A percentile compares a stretch with the other conserved stretches of the same genome.
Conservation (phyloP, 352 stramenopile genomes). For the Hyaloperonospora brassicae region DNA sequence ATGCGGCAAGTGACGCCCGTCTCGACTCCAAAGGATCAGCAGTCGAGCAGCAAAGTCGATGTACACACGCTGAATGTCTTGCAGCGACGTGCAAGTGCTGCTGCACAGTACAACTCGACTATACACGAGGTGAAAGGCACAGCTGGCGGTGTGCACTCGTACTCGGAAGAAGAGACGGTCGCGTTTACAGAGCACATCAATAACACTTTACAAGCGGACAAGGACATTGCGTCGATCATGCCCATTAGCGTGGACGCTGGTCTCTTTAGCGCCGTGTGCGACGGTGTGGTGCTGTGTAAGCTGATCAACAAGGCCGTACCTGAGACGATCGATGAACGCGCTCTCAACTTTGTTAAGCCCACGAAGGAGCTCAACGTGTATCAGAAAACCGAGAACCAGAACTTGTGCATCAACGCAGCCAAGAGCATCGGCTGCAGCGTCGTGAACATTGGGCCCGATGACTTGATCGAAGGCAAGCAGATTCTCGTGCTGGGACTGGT, state of each 20-base stretch:
- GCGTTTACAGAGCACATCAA: constrained; percentile 92
- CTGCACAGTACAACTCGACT: constrained; percentile 49
- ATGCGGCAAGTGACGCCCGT: constrained; percentile 11
- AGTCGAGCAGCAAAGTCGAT: constrained; percentile 22
- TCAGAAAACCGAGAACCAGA: constrained; percentile 87
- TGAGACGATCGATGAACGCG: constrained; percentile 88
- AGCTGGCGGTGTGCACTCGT: constrained; percentile 74
- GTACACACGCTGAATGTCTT: constrained; percentile 49
- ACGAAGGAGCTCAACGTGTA: constrained; percentile 78
- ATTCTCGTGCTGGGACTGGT: constrained; percentile 89
- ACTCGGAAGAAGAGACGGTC: constrained; percentile 85
- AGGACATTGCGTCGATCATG: constrained; percentile 50
- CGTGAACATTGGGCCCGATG: constrained; percentile 87
- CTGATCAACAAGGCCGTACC: constrained; percentile 87
- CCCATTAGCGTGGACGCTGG: constrained; percentile 74
- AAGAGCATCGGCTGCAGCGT: constrained; percentile 90
- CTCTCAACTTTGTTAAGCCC: constrained; percentile 80
- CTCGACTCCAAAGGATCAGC: constrained; percentile 8
- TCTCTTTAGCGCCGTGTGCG: constrained; percentile 73
- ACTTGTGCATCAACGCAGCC: constrained; percentile 90
- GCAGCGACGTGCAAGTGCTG: constrained; percentile 53
- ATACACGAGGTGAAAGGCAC: constrained; percentile 80
- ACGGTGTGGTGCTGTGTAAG: constrained; percentile 88
- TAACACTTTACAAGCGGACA: constrained; percentile 68
- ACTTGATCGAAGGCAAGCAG: constrained; percentile 76